Base-by-base conservation (phyloP, 139 green algal genomes). In the Chlorella sp. region DNA sequence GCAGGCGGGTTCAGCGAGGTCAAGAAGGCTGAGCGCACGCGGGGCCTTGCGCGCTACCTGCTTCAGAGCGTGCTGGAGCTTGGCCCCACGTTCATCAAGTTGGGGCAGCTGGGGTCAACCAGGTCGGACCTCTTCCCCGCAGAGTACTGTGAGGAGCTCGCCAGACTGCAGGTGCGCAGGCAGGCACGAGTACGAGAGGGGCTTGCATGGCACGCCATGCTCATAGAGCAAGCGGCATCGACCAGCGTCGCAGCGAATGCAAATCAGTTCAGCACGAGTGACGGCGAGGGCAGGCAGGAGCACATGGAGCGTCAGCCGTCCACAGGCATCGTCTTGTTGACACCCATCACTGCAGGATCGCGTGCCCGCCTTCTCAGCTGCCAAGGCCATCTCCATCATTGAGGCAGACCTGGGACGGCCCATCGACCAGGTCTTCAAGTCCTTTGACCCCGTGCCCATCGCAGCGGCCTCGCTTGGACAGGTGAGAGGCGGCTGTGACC, bases 391-490 rank as follows among this genome's bases (percentile, higher is more conserved):
- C 1, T 73, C 80, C 10, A 98, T 96, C 63, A 82, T 99, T 5
- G 88, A 98, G 81, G 72, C 77, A 26, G 88, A 94, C 62, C 83
- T 98, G 55, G 94, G 94, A 1, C 83, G 83, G 66, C 85, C 82
- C 31, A 31, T 89, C 0, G 30, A 31, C 0, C 67, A 92, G 66
- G 69, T 93, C 42, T 85, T 82, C 60, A 73, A 74, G 20, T 65
- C 74, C 14, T 98, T 99, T 78, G 88, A 97, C 36, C 35, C 49
- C 3, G 67, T 86, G 26, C 94, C 95, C 36, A 96, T 99, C 67
- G 95, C 95, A 24, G 95, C 95, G 1, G 95, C 95, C 62, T 94
- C 83, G 51, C 83, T 99, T 32, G 95, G 95, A 0, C 90, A 95
- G 84, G 88, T 92, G 49, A 29, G 55, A 20, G 55, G 14, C 4